Evolutionary conservation across 768 basidiomycete genomes (phyloP).

Genomic region (Pleurotus ostreatus): DNA sequence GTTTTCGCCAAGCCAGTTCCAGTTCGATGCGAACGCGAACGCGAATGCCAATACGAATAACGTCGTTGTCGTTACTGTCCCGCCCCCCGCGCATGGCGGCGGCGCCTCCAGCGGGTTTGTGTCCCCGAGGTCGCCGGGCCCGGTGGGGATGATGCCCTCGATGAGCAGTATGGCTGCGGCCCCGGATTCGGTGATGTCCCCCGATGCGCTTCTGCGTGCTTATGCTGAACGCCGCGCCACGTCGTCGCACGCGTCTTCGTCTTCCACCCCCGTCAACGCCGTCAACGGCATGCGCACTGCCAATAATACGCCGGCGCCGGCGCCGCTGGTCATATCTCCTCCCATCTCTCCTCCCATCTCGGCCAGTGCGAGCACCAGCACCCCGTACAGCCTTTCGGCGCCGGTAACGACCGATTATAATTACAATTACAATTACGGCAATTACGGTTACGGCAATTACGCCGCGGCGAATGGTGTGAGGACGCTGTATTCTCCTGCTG

Average conservation of each 20-base stretch:
- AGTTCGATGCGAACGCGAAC: background rate
- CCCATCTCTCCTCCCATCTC: conserved; percentile 6
- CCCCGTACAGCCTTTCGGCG: background rate
- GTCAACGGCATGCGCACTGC: background rate
- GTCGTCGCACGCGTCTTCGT: background rate
- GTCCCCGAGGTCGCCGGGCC: conserved; percentile 2
- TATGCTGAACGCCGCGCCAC: conserved; percentile 46
- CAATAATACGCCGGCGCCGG: background rate
- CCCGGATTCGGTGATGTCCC: conserved; percentile 41
- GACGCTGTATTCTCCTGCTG: conserved; percentile 1
- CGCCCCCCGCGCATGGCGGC: conserved; percentile 15
- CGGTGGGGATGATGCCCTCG: conserved; percentile 23
- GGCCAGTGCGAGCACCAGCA: background rate
- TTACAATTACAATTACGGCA: no score
- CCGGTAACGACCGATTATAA: background rate
- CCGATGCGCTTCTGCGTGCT: conserved; percentile 75
- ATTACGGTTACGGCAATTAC: no score
- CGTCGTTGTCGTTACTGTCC: background rate
- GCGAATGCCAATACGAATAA: conserved; percentile 1
- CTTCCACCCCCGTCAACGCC: background rate
- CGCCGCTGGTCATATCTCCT: background rate
- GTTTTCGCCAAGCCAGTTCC: conserved; percentile 1
- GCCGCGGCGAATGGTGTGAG: background rate
- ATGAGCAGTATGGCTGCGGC: conserved; percentile 28
- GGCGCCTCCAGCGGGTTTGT: conserved; percentile 12